Base-by-base conservation (phyloP, 208 protist species). In the Acanthamoeba castellanii region DNA sequence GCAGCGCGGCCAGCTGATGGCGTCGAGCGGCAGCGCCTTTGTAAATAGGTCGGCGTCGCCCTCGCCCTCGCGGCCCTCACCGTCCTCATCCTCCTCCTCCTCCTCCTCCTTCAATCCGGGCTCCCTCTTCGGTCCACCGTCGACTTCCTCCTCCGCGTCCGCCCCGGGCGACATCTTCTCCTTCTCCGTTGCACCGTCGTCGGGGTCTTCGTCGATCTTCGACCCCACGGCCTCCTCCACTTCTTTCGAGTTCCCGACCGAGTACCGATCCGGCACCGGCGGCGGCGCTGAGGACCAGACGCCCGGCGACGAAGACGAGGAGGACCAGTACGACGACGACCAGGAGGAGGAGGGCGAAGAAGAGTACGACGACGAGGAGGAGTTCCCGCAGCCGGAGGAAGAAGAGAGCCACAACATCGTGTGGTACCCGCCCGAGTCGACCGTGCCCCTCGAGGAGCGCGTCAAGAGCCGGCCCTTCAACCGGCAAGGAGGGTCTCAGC, bases 331-430 rank as follows among this genome's bases (percentile, higher is more conserved):
- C 14, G 74, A 55, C 25, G 11, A 81, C 32, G 11, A 84, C 34
- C 9, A 55, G 11, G 74, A 45, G 74, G 74, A 55, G 42, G 30
- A 55, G 11, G 11, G 52, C 37, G 74, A 82, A 30, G 74, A 82
- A 25, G 37, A 82, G 22, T 27, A 82, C 30, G 74, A 82, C 5
- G 74, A 20, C 1, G 74, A 55, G 32, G 37, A 84, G 25, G 37
- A 84, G 42, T 52, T 18, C 13, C 27, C 30, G 34, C 74, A n/a
- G 74, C 25, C 18, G 8, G 74, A 84, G 74, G 74, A 50, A 25
- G 74, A 84, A 27, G 74, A n/a, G 13, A 84, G 74, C 37, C 74
- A 84, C 74, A 84, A 84, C 45, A 84, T 84, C 45, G 37, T 84
- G 8, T 84, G 32, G 22, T 84, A 84, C n/a, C 74, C 74, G 74